Evolutionary conservation across 2,329 filamentous ascomycete species (phyloP).

Genomic region (Aspergillus versicolor): DNA sequence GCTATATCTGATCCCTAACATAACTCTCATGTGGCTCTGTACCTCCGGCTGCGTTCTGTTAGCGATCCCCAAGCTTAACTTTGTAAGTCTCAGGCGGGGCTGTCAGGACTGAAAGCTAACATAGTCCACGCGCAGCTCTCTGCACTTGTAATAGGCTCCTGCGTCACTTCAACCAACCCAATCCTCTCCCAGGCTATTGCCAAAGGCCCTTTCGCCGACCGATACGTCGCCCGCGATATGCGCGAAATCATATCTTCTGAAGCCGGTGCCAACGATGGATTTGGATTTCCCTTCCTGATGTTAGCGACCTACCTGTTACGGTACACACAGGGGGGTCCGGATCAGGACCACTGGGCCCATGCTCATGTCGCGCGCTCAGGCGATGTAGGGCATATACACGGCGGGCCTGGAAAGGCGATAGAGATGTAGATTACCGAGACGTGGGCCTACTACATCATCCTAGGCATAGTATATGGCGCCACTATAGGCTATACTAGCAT

Average conservation of each 20-base stretch:
- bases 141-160: slow-evolving; percentile 59
- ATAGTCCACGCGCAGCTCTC: slow-evolving; percentile 36
- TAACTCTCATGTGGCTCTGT: slow-evolving; percentile 63
- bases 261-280: slow-evolving; percentile 62
- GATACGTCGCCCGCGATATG: slow-evolving; percentile 57
- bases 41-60: slow-evolving; percentile 57
- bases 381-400: slow-evolving; percentile 53
- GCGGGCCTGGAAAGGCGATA: slow-evolving; percentile 52
- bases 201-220: slow-evolving; percentile 63
- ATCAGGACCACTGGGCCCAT: slow-evolving; percentile 21
- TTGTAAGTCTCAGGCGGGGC: slow-evolving; percentile 33
- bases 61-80: slow-evolving; percentile 54
- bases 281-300: slow-evolving; percentile 62
- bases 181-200: slow-evolving; percentile 62
- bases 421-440: slow-evolving; percentile 61
- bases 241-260: slow-evolving; percentile 63
- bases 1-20: slow-evolving; percentile 58
- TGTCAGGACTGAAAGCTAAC: too few relatives aligned
- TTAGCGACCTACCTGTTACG: slow-evolving; percentile 58
- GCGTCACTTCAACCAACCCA: slow-evolving; percentile 62
- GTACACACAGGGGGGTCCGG: slow-evolving; percentile 39
- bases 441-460: slow-evolving; percentile 58
- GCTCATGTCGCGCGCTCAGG: slow-evolving; percentile 22
- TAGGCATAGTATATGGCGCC: slow-evolving; percentile 56
- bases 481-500: too few relatives aligned